Percentiles rank a stretch among this genome's conserved stretches.
Conservation (phyloP, 2,329 filamentous ascomycete species). For the Penicillium sp. region DNA sequence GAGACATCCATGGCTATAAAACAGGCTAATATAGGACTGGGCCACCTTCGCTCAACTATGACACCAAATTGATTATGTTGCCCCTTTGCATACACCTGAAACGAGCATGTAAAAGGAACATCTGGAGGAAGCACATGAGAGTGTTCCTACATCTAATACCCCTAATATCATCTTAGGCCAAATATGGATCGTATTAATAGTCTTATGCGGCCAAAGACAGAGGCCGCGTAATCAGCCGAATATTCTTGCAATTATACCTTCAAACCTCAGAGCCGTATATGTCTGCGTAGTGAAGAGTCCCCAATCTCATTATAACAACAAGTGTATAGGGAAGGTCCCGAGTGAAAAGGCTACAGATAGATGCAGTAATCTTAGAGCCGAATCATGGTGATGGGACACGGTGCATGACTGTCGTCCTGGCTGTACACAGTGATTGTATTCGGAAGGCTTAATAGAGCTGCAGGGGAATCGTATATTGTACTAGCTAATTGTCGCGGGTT, state of each 20-base stretch:
- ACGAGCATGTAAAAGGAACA: neutral
- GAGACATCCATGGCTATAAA: neutral
- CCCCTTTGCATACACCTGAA: neutral
- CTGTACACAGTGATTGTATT: neutral
- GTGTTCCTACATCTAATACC: neutral
- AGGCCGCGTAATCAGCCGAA: neutral
- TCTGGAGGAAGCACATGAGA: neutral
- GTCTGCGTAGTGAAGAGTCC: neutral
- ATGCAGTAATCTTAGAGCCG: neutral
- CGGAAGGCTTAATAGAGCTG: neutral
- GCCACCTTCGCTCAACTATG: neutral
- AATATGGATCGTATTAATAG: no score
- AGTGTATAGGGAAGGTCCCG: neutral
- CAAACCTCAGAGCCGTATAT: neutral
- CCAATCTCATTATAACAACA: neutral
- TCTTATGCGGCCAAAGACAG: neutral
- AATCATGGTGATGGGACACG: neutral
- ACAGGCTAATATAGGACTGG: neutral
- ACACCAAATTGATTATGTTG: neutral
- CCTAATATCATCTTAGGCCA: neutral
- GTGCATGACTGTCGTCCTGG: neutral
- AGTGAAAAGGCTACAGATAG: neutral
- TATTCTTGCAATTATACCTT: neutral
- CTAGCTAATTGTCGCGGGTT: neutral
- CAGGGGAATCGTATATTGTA: neutral